Base-by-base conservation (phyloP, 129 eudicot species). In the Arctium minus region DNA sequence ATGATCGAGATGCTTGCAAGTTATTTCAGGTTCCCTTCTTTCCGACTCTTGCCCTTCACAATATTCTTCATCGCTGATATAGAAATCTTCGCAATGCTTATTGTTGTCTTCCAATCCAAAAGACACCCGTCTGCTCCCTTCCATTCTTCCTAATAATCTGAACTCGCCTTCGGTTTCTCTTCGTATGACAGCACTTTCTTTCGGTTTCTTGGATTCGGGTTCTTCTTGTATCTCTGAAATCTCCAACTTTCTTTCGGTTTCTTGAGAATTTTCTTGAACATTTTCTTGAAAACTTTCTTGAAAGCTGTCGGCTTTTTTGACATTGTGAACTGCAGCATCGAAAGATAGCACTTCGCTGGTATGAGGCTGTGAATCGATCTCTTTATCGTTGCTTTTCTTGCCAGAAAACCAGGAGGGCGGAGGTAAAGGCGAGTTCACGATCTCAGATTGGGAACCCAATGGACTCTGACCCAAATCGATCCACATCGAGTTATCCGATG, bases 391-490 rank as follows among this genome's bases (percentile, higher is more conserved):
- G 18, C 46, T 76, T 44, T 76, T 77, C 65, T 77, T 83, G 37
- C 84, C 84, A 38, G 13, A 36, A 76, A 85, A 85, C 87, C 87
- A 85, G 1, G 80, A 85, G 1, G 88, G 83, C 0, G 86, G 80
- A 60, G 76, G 86, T 81, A 86, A 64, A 27, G 88, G 88, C 37
- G 88, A 86, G 75, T 68, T 78, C 0, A 86, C 74, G 29, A 82
- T 81, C 69, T 81, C 86, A 0, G 86, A 86, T 36, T 86, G 88
- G 2, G 88, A 86, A 32, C 82, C 88, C 72, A 86, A 77, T 3
- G 88, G 88, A 27, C 88, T 86, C 31, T 81, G 88, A 37, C 88
- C 88, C 86, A 86, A 86, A 72, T 86, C 88, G 10, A 86, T 86
- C 86, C 86, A 86, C 88, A 86, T 81, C 0, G 88, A 86, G 60